Conservation (phyloP, 257 asterid genomes). For the Haberlea rhodopensis region DNA sequence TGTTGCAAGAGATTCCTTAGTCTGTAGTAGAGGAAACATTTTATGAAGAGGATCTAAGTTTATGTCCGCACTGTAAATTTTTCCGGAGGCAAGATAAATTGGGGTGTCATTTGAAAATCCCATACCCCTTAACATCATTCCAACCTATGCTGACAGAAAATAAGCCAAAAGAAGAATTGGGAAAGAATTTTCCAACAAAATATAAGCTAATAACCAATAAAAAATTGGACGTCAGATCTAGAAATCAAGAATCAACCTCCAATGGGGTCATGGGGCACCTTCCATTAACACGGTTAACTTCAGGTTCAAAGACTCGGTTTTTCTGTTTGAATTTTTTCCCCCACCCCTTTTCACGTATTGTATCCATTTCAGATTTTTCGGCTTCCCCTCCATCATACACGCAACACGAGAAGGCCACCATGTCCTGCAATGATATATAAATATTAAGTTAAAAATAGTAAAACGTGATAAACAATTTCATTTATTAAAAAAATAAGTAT, state of each 20-base stretch:
- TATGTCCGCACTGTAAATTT: constrained; percentile 58
- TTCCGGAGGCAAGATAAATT: constrained; percentile 81
- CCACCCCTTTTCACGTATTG: constrained; percentile 71
- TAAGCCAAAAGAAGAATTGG: constrained; percentile 31
- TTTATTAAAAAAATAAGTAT: not conserved
- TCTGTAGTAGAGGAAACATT: constrained; percentile 79
- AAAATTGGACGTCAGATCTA: not conserved
- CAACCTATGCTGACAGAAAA: constrained; percentile 90
- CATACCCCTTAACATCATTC: constrained; percentile 95
- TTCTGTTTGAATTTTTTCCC: constrained; percentile 59
- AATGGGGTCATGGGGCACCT: constrained; percentile 92
- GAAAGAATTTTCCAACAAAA: not conserved
- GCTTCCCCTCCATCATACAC: constrained; percentile 63
- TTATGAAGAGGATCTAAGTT: constrained; percentile 58
- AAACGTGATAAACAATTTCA: not conserved
- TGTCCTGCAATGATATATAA: constrained; percentile 45
- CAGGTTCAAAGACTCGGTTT: constrained; percentile 51
- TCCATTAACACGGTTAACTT: constrained; percentile 67
- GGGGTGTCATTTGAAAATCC: constrained; percentile 74
- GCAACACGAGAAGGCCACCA: constrained; percentile 95
- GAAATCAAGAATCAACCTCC: constrained; percentile 57
- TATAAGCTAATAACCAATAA: not conserved
- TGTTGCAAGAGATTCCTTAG: constrained; percentile 71
- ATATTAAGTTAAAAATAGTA: not conserved
- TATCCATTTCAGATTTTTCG: constrained; percentile 68